These are phyloP conservation scores for Aspergillus ochraceus DNA, from an alignment of 2,329 filamentous ascomycete genomes.

Conservation along the genomic window DNA sequence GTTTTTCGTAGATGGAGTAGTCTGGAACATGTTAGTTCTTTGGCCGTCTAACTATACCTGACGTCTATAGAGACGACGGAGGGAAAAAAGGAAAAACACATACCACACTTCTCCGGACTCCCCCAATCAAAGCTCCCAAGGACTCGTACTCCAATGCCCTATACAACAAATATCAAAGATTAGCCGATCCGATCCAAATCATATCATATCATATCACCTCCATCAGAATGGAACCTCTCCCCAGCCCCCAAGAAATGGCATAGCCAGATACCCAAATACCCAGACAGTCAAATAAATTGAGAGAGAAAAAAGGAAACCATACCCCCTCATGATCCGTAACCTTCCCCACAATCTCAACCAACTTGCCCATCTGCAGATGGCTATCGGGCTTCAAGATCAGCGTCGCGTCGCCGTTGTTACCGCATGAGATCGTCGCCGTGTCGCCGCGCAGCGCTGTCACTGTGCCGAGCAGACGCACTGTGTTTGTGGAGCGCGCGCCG, in stretches of 20 bases:
- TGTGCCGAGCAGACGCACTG: conserved; percentile 82
- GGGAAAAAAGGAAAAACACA: conserved; percentile 13
- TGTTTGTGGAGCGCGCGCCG: conserved; percentile 50
- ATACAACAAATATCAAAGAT: conserved; percentile 6
- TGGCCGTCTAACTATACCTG: too few relatives aligned
- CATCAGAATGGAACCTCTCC: not conserved
- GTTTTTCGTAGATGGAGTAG: conserved; percentile 70
- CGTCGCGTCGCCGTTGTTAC: conserved; percentile 66
- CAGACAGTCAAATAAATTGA: not conserved
- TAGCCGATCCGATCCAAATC: not conserved
- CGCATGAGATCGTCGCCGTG: conserved; percentile 75
- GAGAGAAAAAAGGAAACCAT: conserved; percentile 10
- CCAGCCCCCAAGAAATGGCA: too few relatives aligned
- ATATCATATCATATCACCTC: too few relatives aligned
- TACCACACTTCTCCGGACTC: conserved; percentile 40
- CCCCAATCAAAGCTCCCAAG: conserved; percentile 46
- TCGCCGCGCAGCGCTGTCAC: conserved; percentile 81
- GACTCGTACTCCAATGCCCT: conserved; percentile 44
- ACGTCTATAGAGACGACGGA: too few relatives aligned
- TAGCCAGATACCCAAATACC: too few relatives aligned
- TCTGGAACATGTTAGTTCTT: conserved; percentile 52
- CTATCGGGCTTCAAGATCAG: conserved; percentile 66
- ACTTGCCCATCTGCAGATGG: conserved; percentile 45
- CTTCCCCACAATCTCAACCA: conserved; percentile 50
- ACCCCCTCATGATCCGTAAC: conserved; percentile 46